Evolutionary conservation across 2,329 filamentous ascomycete species (phyloP).

Genomic region (Pyrenochaeta sp.): DNA sequence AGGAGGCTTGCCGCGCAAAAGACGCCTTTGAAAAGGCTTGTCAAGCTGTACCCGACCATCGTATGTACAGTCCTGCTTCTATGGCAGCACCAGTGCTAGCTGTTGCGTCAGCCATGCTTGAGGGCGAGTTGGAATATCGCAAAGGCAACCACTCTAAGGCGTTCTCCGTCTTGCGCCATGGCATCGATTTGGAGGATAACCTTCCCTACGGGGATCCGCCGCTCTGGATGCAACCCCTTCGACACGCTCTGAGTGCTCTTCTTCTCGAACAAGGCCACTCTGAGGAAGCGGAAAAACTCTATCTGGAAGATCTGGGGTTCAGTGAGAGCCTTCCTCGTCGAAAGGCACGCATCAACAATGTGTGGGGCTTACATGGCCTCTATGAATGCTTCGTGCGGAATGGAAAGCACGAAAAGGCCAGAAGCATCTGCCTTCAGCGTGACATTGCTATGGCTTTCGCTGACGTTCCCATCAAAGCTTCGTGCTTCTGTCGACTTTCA

Average conservation of each 20-base stretch:
- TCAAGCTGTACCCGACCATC: no score
- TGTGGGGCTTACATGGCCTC: conserved; percentile 5
- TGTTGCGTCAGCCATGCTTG: no score
- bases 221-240: conserved; percentile 8
- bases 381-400: conserved; percentile 4
- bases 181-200: no score
- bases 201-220: no score
- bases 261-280: conserved; percentile 6
- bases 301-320: conserved; percentile 2
- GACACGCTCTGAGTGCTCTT: conserved; percentile 7
- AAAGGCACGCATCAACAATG: conserved; percentile 7
- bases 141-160: no score
- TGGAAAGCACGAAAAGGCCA: neutral
- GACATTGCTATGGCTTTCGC: neutral
- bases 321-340: conserved; percentile 1
- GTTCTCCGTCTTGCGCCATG: no score
- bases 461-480: neutral
- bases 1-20: neutral
- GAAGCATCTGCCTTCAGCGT: neutral
- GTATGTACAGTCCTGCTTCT: no score
- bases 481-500: conserved; percentile 1
- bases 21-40: neutral
- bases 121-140: no score
- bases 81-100: no score
- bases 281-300: neutral